A percentile compares a stretch with the other conserved stretches of the same genome.
phyloP scores from a whole-genome alignment of 768 basidiomycete species.

The Mycena leptocephala region DNA sequence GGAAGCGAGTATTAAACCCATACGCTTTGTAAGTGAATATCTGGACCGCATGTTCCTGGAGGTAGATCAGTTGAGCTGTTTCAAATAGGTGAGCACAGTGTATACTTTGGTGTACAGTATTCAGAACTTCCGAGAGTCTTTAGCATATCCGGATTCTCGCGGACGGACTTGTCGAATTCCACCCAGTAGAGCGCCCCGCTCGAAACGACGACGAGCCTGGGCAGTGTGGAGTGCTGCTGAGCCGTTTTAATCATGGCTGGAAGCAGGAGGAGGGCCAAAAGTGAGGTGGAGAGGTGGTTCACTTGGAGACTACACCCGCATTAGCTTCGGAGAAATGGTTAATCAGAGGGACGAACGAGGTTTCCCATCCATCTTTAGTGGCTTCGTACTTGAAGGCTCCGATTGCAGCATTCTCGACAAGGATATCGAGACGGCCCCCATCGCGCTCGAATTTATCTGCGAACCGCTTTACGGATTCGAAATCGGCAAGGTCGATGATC shows the following conservation, averaged over 20 bases:
- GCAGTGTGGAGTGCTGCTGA: constrained; percentile 44
- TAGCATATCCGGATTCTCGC: constrained; percentile 47
- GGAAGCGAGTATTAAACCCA: neutral
- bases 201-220: constrained; percentile 59
- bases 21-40: neutral
- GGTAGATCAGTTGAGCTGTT: neutral
- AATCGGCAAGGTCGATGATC: neutral
- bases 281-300: constrained; percentile 59
- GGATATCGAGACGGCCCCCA: neutral
- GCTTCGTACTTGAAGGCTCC: neutral
- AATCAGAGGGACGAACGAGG: neutral
- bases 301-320: constrained; percentile 59
- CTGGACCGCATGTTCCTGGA: neutral
- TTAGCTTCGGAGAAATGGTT: neutral
- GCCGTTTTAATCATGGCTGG: constrained; percentile 60
- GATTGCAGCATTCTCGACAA: neutral
- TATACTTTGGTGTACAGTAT: neutral
- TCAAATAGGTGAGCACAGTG: neutral
- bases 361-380: neutral
- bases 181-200: constrained; percentile 60
- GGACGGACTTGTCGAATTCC: constrained; percentile 41
- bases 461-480: neutral
- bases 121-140: constrained; percentile 49
- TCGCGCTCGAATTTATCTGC: neutral
- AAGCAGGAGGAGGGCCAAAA: constrained; percentile 59